These are phyloP conservation scores for Termitomyces sp. DNA, from an alignment of 768 basidiomycete genomes.

Conservation along the genomic window DNA sequence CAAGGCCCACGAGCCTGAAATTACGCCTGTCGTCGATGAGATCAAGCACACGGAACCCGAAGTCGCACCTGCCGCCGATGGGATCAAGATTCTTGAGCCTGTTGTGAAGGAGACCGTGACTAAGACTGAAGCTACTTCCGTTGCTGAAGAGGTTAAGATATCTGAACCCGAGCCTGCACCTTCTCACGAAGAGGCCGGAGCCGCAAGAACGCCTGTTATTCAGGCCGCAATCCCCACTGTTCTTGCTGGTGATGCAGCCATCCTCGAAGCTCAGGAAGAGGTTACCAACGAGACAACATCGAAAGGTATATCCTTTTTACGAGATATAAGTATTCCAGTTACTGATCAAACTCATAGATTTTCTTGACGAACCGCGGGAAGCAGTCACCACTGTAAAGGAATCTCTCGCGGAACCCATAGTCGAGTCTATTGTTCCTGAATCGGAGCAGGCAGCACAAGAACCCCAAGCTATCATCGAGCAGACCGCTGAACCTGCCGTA, in stretches of 20 bases:
- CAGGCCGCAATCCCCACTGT: neutral
- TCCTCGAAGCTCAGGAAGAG: neutral
- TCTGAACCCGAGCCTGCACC: neutral
- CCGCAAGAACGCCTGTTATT: neutral
- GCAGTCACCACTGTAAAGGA: neutral
- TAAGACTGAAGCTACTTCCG: slow-evolving; percentile 6
- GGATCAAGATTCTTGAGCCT: neutral
- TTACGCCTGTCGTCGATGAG: neutral
- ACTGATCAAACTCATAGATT: neutral
- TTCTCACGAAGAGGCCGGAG: neutral
- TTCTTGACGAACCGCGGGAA: neutral
- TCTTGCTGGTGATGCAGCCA: neutral
- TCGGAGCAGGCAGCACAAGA: neutral
- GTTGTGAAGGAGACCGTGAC: neutral
- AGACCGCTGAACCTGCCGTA: neutral
- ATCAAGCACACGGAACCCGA: neutral
- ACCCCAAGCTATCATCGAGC: neutral
- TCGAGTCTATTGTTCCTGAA: neutral
- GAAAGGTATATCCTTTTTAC: neutral
- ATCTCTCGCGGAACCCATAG: neutral
- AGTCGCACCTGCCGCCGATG: neutral
- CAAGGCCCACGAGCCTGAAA: neutral
- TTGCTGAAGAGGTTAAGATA: neutral
- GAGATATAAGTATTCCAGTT: neutral
- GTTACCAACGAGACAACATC: neutral